Conservation (phyloP, 805 yeast species). For the Wickerhamiella hasegawae region DNA sequence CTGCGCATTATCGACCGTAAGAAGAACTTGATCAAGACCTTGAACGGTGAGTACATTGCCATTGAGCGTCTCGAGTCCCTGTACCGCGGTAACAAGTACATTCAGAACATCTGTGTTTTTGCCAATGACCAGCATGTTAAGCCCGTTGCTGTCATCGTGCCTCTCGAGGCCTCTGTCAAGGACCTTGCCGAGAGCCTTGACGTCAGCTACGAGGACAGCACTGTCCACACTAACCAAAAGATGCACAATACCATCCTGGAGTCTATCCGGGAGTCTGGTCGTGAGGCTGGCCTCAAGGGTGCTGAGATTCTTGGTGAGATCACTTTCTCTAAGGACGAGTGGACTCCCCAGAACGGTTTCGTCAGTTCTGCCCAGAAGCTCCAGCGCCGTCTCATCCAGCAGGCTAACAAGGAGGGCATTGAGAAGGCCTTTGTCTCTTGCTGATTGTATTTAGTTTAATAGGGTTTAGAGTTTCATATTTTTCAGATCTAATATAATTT, state of each 20-base stretch:
- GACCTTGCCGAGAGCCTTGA: constrained; percentile 35
- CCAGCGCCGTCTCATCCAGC: constrained; percentile 80
- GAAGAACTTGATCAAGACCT: constrained; percentile 90
- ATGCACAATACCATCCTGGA: constrained; percentile 39
- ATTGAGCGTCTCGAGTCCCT: constrained; percentile 84
- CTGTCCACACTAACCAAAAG: constrained; percentile 37
- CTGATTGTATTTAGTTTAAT: no score
- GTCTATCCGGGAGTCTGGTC: constrained; percentile 57
- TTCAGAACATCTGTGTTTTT: constrained; percentile 75
- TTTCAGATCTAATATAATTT: no score
- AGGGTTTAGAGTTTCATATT: no score
- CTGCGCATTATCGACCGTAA: constrained; percentile 79
- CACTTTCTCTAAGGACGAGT: constrained; percentile 71
- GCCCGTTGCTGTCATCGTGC: constrained; percentile 83
- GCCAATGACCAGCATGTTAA: constrained; percentile 80
- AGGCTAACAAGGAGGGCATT: constrained; percentile 48
- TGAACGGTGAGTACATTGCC: constrained; percentile 95
- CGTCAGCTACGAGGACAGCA: constrained; percentile 31
- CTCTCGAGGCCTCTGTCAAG: constrained; percentile 52
- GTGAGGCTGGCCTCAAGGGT: constrained; percentile 63
- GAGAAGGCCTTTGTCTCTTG: constrained; percentile 37
- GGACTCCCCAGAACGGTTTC: constrained; percentile 94
- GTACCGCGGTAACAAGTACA: constrained; percentile 68
- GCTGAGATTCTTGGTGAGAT: constrained; percentile 73
- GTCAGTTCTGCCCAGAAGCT: constrained; percentile 93